phyloP scores from a whole-genome alignment of 345 rosid species.

The Garcia nutans region DNA sequence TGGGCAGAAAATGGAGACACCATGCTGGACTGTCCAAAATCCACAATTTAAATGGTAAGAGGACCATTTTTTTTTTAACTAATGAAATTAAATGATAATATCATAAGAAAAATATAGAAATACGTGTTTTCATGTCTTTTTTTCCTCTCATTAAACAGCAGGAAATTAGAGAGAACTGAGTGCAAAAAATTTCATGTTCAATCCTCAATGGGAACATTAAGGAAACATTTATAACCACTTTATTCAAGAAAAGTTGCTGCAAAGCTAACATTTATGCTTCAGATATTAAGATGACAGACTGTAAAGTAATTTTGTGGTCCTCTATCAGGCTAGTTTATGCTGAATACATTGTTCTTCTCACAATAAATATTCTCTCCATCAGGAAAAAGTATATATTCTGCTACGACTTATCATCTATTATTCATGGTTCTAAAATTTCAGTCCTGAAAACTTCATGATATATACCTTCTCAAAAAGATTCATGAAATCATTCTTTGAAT shows the following conservation, averaged over 20 bases:
- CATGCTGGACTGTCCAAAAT: constrained; percentile 65
- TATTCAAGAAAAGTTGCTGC: background rate
- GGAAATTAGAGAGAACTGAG: background rate
- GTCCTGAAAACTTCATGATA: background rate
- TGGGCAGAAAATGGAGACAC: constrained; percentile 81
- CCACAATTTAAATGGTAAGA: constrained; percentile 13
- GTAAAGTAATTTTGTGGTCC: background rate
- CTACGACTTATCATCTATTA: background rate
- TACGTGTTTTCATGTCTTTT: background rate
- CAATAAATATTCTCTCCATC: background rate
- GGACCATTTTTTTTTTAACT: background rate
- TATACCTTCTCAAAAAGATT: constrained; percentile 89
- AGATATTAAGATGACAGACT: background rate
- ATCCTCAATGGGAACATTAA: background rate
- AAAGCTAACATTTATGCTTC: background rate
- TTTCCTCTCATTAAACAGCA: background rate
- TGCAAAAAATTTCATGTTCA: background rate
- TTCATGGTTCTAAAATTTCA: background rate
- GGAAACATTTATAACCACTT: background rate
- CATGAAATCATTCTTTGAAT: constrained; percentile 71
- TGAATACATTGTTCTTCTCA: background rate
- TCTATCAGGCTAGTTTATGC: background rate
- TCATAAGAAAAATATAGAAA: background rate
- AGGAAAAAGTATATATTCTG: background rate
- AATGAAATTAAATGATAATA: background rate